Evolutionary conservation across 257 asterid species (phyloP).

Genomic region (Mitragyna speciosa): DNA sequence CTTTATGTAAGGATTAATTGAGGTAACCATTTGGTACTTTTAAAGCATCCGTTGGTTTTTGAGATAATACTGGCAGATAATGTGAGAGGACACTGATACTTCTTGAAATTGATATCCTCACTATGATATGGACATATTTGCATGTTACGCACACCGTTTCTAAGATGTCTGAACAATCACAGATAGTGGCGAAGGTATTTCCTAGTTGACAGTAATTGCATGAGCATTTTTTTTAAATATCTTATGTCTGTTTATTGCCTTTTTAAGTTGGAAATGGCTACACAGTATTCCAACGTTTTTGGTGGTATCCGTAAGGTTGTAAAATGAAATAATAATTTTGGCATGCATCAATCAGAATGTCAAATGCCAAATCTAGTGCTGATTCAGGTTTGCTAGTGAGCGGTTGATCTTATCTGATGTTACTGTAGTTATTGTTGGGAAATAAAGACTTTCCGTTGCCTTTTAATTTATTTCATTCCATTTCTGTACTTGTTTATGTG

Average conservation of each 20-base stretch:
- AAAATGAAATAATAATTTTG: too few species aligned
- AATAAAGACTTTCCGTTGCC: not conserved
- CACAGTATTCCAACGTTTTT: not conserved
- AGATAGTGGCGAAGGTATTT: not conserved
- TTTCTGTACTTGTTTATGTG: not conserved
- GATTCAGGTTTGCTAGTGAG: too few species aligned
- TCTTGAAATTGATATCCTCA: not conserved
- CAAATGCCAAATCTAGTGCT: not conserved
- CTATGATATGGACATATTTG: not conserved
- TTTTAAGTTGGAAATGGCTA: not conserved
- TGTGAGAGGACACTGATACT: not conserved
- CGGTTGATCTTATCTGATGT: too few species aligned
- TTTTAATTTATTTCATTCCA: not conserved
- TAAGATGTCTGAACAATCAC: not conserved
- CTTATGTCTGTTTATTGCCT: not conserved
- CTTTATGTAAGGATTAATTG: not conserved
- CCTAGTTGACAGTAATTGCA: not conserved
- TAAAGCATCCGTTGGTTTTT: not conserved
- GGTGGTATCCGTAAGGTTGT: not conserved
- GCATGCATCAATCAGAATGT: not conserved
- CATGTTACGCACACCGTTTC: not conserved
- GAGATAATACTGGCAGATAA: not conserved
- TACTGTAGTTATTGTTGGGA: too few species aligned
- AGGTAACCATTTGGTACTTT: not conserved
- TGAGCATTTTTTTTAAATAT: not conserved